phyloP scores from a whole-genome alignment of 1,284 basidiomycete species.

The Trametes polyzona region DNA sequence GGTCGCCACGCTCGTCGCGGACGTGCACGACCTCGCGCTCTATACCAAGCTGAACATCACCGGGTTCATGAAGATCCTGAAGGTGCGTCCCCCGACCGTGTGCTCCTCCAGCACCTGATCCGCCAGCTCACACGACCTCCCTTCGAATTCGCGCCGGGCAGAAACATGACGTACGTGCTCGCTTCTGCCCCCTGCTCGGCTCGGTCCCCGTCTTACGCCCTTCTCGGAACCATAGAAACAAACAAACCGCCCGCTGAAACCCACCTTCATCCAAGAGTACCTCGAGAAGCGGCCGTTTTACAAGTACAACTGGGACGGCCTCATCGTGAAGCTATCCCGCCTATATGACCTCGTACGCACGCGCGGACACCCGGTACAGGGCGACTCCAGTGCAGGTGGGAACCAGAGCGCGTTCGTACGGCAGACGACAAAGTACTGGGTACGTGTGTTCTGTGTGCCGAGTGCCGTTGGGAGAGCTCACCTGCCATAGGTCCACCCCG shows the following conservation, averaged over 20 bases:
- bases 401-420: slow-evolving; percentile 96
- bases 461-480: background rate
- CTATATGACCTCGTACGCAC: slow-evolving; percentile 97
- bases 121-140: slow-evolving; percentile 9
- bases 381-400: slow-evolving; percentile 93
- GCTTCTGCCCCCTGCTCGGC: background rate
- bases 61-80: slow-evolving; percentile 99
- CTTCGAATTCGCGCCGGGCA: slow-evolving; percentile 36
- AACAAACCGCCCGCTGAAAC: slow-evolving; percentile 67
- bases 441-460: slow-evolving; percentile 39
- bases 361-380: slow-evolving; percentile 91
- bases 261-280: slow-evolving; percentile 86
- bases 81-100: slow-evolving; percentile 50
- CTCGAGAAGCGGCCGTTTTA: slow-evolving; percentile 97
- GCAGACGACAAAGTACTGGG: slow-evolving; percentile 99
- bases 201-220: background rate
- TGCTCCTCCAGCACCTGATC: slow-evolving; percentile 3
- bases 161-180: slow-evolving; percentile 78
- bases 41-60: slow-evolving; percentile 97
- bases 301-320: slow-evolving; percentile 89
- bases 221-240: slow-evolving; percentile 66
- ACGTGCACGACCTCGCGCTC: slow-evolving; percentile 96
- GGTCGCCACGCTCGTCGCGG: slow-evolving; percentile 94
- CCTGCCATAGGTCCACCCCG: slow-evolving; percentile 76
- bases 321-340: slow-evolving; percentile 97